These are phyloP conservation scores for Saprolegnia parasitica DNA, from an alignment of 352 stramenopile species.

Conservation along the genomic window DNA sequence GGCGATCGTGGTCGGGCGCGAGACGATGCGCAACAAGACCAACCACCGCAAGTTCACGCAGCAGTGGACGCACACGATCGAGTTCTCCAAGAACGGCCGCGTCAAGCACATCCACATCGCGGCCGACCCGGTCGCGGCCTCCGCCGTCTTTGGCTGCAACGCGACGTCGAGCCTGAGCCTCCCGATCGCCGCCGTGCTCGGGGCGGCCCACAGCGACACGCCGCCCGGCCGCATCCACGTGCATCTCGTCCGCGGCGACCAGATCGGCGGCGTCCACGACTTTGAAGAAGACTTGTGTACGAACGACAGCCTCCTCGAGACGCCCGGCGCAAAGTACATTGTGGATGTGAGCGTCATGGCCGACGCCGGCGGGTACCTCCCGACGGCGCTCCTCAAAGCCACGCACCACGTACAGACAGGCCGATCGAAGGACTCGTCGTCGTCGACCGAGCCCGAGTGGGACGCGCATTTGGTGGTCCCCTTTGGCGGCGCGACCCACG, in stretches of 20 bases:
- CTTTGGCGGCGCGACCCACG: slow-evolving; percentile 3
- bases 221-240: slow-evolving; percentile 66
- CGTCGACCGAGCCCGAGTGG: slow-evolving; percentile 12
- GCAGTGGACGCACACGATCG: slow-evolving; percentile 87
- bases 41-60: slow-evolving; percentile 86
- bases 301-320: not conserved
- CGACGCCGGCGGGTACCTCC: slow-evolving; percentile 1
- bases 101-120: slow-evolving; percentile 85
- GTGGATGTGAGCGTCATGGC: not conserved
- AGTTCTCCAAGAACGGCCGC: slow-evolving; percentile 78
- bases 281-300: not conserved
- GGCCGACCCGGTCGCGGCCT: slow-evolving; percentile 77
- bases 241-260: slow-evolving; percentile 74
- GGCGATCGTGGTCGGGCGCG: slow-evolving; percentile 70
- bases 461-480: not conserved
- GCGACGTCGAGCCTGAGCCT: slow-evolving; percentile 80
- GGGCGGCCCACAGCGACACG: slow-evolving; percentile 74
- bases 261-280: slow-evolving; percentile 40
- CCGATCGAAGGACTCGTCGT: not conserved
- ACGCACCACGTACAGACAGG: not conserved
- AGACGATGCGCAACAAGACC: slow-evolving; percentile 87
- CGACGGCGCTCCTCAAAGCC: not conserved
- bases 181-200: slow-evolving; percentile 74
- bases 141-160: slow-evolving; percentile 82
- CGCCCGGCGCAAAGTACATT: not conserved